A percentile compares a stretch with the other conserved stretches of the same genome.
Evolutionary conservation across 306 rosid genomes (phyloP).

Genomic region (Cicer cuneatum): DNA sequence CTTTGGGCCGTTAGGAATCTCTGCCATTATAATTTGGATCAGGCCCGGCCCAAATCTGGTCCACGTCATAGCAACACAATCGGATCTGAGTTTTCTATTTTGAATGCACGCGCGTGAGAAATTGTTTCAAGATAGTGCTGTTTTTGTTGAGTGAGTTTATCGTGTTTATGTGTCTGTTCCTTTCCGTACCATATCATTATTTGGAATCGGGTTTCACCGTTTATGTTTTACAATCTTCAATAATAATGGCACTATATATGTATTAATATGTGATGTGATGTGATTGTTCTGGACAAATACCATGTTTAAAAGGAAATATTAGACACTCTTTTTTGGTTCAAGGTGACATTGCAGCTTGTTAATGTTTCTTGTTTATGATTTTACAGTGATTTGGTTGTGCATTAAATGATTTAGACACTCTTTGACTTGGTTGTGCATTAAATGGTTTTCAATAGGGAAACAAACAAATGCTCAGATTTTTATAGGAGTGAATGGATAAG

Average conservation of each 20-base stretch:
- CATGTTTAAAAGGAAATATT: no score
- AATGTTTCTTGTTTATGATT: no score
- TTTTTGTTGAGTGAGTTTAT: not conserved
- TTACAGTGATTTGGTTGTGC: no score
- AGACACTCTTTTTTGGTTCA: no score
- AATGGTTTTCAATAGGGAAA: no score
- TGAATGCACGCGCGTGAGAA: slow-evolving; percentile 26
- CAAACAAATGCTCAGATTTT: no score
- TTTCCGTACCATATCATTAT: not conserved
- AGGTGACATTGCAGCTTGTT: no score
- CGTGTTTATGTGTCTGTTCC: not conserved
- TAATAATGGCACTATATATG: not conserved
- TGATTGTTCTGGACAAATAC: no score
- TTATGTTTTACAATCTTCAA: slow-evolving; percentile 21
- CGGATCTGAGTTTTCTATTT: slow-evolving; percentile 43
- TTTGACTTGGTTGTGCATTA: no score
- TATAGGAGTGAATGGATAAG: no score
- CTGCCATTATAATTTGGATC: slow-evolving; percentile 43
- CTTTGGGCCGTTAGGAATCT: slow-evolving; percentile 58
- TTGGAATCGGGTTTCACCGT: slow-evolving; percentile 36
- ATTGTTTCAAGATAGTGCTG: not conserved
- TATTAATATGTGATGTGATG: no score
- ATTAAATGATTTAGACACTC: no score
- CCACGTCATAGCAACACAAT: not conserved
- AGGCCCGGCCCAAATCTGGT: slow-evolving; percentile 32